Base-by-base conservation (phyloP, 2,329 filamentous ascomycete species). In the Coleophoma eucalyptorum region DNA sequence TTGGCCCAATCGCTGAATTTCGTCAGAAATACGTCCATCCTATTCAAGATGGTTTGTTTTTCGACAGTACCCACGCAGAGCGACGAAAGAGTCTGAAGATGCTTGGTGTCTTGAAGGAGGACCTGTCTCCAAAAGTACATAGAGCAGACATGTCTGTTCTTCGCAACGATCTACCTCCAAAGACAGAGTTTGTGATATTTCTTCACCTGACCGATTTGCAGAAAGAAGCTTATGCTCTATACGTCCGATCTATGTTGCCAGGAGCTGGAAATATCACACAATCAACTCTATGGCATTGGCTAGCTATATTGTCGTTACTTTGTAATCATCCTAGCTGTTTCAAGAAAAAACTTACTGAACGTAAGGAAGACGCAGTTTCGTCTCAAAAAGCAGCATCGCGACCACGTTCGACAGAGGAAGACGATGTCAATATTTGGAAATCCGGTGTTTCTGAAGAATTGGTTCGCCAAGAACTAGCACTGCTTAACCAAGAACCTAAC, bases 151-250 rank as follows among this genome's bases (percentile, higher is more conserved):
- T 90, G 53, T 77, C 78, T 2, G 82, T 78, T 5, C 72, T 96
- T 41, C 78, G 79, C 54, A 73, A 83, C 12, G 81, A 84, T 37
- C 72, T 96, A 41, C 89, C 88, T 3, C 72, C 74, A 0, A 97
- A 96, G 65, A 80, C 78, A 7, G 92, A 97, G 63, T 96, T 93
- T 62, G 80, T 95, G 31, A 78, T 97, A 48, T 87, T 78, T 3
- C 73, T 96, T 5, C 81, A 86, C 6, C 72, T 94, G 11, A 89
- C 87, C 0, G 60, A 71, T 0, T 44, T 87, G 1, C 92, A 97
- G 66, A 69, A 67, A 41, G 60, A 71, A 2, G 75, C 84, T 0
- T 96, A 96, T 65, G 56, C 58, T 43, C 63, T 71, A 13, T 83
- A 77, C 58, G 70, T 82, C 4, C 54, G 65, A 19, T 68, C 66